Evolutionary conservation across 2,329 filamentous ascomycete genomes (phyloP).

Genomic region (Aspergillus sojae): DNA sequence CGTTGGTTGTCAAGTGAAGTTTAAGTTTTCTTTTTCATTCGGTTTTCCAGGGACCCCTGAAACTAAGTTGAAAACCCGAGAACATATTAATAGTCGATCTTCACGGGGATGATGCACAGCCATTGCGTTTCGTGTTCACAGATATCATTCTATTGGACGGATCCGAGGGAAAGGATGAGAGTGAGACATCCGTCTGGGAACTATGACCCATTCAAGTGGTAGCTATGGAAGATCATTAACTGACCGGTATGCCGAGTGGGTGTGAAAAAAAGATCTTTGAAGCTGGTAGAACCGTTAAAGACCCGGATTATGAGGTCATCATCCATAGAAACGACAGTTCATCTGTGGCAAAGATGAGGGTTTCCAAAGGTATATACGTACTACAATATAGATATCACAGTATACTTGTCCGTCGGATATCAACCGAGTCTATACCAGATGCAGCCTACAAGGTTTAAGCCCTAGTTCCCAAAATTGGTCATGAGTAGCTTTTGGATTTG

Average conservation of each 20-base stretch:
- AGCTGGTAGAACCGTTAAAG: background rate
- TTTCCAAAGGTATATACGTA: too few relatives aligned
- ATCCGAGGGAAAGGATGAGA: background rate
- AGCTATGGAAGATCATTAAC: constrained; percentile 1
- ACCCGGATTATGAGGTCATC: background rate
- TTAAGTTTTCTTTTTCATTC: background rate
- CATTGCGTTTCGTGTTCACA: background rate
- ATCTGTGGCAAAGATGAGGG: background rate
- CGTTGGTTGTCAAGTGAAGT: background rate
- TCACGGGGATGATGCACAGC: background rate
- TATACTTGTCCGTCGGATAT: background rate
- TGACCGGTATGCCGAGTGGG: constrained; percentile 2
- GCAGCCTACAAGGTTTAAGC: background rate
- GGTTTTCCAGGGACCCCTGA: background rate
- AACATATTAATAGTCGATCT: constrained; percentile 3
- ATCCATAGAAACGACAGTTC: background rate
- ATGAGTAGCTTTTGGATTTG: background rate
- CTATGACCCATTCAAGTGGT: constrained; percentile 1
- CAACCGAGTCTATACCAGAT: background rate
- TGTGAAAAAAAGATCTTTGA: background rate
- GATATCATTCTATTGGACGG: background rate
- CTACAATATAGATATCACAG: background rate
- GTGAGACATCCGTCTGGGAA: background rate
- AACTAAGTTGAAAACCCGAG: background rate
- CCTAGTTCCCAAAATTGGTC: background rate